Conservation (phyloP, 2,329 filamentous ascomycete genomes). For the Knufia fluminis region DNA sequence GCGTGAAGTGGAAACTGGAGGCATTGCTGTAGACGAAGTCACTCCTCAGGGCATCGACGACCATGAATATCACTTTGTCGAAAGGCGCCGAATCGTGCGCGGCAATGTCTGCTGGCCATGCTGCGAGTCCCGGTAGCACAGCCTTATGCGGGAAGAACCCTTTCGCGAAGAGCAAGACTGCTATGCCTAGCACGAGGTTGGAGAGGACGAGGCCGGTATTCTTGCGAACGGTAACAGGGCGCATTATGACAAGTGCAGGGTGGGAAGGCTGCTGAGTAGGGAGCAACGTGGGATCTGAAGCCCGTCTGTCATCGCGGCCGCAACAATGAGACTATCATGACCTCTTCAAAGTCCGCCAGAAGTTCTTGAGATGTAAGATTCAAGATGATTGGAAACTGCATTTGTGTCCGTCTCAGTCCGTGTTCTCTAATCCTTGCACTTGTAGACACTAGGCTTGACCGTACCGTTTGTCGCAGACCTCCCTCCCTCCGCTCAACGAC, state of each 20-base stretch:
- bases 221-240: not conserved
- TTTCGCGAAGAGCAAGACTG: constrained; percentile 61
- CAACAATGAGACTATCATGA: too few relatives aligned
- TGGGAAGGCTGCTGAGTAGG: not conserved
- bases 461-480: too few relatives aligned
- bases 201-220: constrained; percentile 8
- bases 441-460: too few relatives aligned
- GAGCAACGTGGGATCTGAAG: not conserved
- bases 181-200: constrained; percentile 20
- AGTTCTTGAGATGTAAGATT: too few relatives aligned
- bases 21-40: constrained; percentile 64
- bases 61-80: constrained; percentile 90
- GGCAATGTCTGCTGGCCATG: constrained; percentile 30
- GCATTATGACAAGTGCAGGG: not conserved
- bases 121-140: constrained; percentile 73
- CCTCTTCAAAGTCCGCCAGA: too few relatives aligned
- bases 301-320: not conserved
- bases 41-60: constrained; percentile 89
- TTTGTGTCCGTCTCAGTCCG: too few relatives aligned
- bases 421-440: too few relatives aligned
- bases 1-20: constrained; percentile 80
- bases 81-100: constrained; percentile 59
- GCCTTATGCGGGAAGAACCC: constrained; percentile 99
- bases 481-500: too few relatives aligned
- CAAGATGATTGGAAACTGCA: too few relatives aligned